phyloP scores from a whole-genome alignment of 1,284 basidiomycete species.

The Cutaneotrichosporon sp. region DNA sequence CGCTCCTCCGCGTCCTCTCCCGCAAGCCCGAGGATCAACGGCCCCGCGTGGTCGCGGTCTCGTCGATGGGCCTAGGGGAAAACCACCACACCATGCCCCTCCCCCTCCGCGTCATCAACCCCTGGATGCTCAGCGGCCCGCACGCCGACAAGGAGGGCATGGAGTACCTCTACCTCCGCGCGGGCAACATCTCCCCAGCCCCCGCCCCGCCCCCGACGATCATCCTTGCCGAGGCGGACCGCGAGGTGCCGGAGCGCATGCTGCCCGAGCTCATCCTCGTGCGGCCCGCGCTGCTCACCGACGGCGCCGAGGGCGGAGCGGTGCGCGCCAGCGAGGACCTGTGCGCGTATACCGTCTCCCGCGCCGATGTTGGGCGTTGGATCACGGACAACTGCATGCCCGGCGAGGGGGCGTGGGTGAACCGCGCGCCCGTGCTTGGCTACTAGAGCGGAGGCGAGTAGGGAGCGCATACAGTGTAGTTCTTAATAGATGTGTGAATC shows the following conservation, averaged over 20 bases:
- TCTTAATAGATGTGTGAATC: too few relatives aligned
- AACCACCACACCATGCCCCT: constrained; percentile 32
- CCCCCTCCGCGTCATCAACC: constrained; percentile 28
- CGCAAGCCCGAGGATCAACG: not conserved
- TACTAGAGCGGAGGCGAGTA: too few relatives aligned
- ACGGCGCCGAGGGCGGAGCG: constrained; percentile 18
- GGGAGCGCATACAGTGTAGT: too few relatives aligned
- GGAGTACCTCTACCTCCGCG: constrained; percentile 32
- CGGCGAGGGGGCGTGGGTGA: constrained; percentile 28
- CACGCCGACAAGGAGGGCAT: constrained; percentile 37
- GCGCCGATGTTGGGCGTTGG: constrained; percentile 30
- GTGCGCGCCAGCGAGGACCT: constrained; percentile 20
- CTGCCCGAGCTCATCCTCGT: constrained; percentile 32
- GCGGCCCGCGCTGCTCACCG: constrained; percentile 29
- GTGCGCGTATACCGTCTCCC: constrained; percentile 21
- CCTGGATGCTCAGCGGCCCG: constrained; percentile 25
- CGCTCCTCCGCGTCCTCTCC: constrained; percentile 25
- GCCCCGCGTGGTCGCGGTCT: constrained; percentile 31
- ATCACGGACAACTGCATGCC: constrained; percentile 29
- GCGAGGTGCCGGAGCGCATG: constrained; percentile 17
- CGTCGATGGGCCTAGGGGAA: constrained; percentile 37
- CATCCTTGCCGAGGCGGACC: constrained; percentile 15
- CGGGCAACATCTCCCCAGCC: constrained; percentile 13
- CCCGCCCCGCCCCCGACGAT: not conserved
- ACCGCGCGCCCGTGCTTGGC: constrained; percentile 31